Evolutionary conservation across 2,329 filamentous ascomycete genomes (phyloP).

Genomic region (Rutstroemia sydowiana): DNA sequence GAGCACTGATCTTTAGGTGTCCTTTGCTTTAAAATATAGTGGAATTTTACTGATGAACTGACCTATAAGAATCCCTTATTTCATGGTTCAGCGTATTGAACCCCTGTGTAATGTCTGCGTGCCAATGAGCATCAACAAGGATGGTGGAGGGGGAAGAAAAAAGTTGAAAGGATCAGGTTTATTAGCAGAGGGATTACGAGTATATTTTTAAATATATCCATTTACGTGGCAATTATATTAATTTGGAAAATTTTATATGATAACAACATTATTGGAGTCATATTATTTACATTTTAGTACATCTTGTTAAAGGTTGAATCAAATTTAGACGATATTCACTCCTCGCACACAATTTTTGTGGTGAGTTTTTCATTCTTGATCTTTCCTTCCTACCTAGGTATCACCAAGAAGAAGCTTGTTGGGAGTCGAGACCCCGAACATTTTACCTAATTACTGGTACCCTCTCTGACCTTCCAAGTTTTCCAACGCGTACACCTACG

Average conservation of each 20-base stretch:
- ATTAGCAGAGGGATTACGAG: too few relatives aligned
- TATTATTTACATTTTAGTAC: not conserved
- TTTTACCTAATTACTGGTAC: not conserved
- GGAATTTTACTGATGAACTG: too few relatives aligned
- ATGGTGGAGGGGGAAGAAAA: not conserved
- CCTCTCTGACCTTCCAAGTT: not conserved
- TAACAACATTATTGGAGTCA: too few relatives aligned
- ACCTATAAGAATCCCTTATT: too few relatives aligned
- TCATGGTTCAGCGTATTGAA: too few relatives aligned
- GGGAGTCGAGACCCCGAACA: not conserved
- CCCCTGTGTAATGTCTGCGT: too few relatives aligned
- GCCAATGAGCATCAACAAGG: too few relatives aligned
- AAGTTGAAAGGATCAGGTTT: not conserved
- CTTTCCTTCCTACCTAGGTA: not conserved
- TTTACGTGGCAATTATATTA: slow-evolving; percentile 1
- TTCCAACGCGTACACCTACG: not conserved
- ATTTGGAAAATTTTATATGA: not conserved
- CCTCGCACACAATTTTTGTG: not conserved
- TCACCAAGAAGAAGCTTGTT: not conserved
- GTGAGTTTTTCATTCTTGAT: not conserved
- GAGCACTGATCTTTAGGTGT: too few relatives aligned
- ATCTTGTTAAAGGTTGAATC: not conserved
- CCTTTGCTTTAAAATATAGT: too few relatives aligned
- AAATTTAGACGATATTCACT: not conserved
- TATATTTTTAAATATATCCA: not conserved